Percentiles rank a stretch among this genome's conserved stretches.
phyloP scores from a whole-genome alignment of 129 eudicot genomes.

The Centaurea solstitialis region DNA sequence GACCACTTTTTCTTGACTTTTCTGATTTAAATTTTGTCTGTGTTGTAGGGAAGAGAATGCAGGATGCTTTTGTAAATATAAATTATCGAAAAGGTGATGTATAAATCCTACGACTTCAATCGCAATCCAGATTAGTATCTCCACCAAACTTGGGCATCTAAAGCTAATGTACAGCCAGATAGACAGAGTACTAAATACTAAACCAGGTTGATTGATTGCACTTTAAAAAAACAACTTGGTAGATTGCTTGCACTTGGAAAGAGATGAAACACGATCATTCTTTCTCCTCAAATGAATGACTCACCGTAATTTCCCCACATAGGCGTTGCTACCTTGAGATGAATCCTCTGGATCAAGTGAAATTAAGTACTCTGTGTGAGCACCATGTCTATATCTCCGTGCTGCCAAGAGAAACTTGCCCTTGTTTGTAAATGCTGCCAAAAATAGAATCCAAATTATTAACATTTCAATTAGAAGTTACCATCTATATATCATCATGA shows the following conservation, averaged over 20 bases:
- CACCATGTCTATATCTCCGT: constrained; percentile 67
- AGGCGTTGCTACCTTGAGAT: constrained; percentile 82
- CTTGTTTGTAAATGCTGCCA: constrained; percentile 70
- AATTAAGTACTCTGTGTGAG: constrained; percentile 72
- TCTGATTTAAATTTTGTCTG: background rate
- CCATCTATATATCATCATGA: constrained; percentile 6
- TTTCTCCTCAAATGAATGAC: constrained; percentile 10
- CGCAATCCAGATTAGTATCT: background rate
- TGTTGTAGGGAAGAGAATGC: background rate
- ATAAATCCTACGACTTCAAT: background rate
- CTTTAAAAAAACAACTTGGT: background rate
- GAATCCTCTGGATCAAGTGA: constrained; percentile 77
- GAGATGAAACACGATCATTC: background rate
- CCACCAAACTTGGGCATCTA: background rate
- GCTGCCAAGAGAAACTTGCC: constrained; percentile 96
- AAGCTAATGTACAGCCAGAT: background rate
- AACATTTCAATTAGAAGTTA: background rate
- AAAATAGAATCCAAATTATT: background rate
- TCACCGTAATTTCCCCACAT: constrained; percentile 83
- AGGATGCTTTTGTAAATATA: background rate
- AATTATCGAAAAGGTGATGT: background rate
- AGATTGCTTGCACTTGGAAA: background rate
- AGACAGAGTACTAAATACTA: background rate
- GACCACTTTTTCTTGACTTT: background rate
- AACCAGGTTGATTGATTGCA: background rate